Percentiles rank a stretch among this genome's conserved stretches.
These are phyloP conservation scores for Lipomyces spencermartinsiae DNA, from an alignment of 805 yeast species.

Conservation along the genomic window DNA sequence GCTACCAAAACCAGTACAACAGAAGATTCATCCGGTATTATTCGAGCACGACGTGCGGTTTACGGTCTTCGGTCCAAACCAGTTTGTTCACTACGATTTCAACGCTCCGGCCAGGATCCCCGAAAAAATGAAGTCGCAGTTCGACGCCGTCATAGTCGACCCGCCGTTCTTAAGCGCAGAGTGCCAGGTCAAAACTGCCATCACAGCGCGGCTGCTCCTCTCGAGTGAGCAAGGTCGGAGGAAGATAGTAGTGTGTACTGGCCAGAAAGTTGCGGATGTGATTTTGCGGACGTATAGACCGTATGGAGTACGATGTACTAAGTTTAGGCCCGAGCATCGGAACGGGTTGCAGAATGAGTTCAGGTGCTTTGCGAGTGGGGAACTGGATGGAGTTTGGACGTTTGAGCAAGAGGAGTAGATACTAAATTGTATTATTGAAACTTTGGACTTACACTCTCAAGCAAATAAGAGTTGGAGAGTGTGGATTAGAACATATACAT, in stretches of 20 bases:
- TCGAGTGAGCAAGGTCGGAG: constrained; percentile 48
- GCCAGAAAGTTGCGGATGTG: constrained; percentile 81
- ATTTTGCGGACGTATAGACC: constrained; percentile 69
- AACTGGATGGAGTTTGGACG: constrained; percentile 66
- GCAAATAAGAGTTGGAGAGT: not conserved
- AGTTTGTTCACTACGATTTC: constrained; percentile 78
- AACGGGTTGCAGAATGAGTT: constrained; percentile 89
- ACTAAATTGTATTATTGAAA: not conserved
- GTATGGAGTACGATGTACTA: constrained; percentile 57
- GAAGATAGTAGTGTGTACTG: constrained; percentile 74
- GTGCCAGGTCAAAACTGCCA: constrained; percentile 74
- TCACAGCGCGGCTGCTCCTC: constrained; percentile 67
- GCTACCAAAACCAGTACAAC: constrained; percentile 17
- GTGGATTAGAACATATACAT: not conserved
- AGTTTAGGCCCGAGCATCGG: constrained; percentile 78
- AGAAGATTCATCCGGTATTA: constrained; percentile 45
- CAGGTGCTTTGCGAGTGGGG: constrained; percentile 81
- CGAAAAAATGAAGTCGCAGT: constrained; percentile 60
- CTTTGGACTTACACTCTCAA: not conserved
- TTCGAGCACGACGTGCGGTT: constrained; percentile 83
- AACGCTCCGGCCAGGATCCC: constrained; percentile 70
- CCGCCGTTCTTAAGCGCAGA: constrained; percentile 87
- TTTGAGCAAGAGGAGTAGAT: constrained; percentile 44
- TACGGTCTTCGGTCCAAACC: constrained; percentile 65
- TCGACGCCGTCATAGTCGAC: constrained; percentile 77